These are phyloP conservation scores for Lyophyllum atratum DNA, from an alignment of 768 basidiomycete genomes.

Conservation along the genomic window DNA sequence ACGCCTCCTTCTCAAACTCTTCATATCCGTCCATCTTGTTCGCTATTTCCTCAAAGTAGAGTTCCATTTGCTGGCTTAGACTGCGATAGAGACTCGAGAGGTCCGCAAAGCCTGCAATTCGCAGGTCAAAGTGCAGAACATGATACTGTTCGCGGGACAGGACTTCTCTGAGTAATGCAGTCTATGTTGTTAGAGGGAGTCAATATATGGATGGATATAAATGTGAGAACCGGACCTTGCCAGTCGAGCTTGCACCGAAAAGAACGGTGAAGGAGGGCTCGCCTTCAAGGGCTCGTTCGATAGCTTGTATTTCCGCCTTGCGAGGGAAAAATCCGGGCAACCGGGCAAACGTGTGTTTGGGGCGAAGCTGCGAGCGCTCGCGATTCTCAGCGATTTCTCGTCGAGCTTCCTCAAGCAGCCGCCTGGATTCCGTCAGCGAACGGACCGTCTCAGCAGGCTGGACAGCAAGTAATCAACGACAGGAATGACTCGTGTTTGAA, in stretches of 20 bases:
- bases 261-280: conserved; percentile 81
- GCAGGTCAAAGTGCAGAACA: conserved; percentile 82
- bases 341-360: conserved; percentile 78
- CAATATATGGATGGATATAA: neutral
- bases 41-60: conserved; percentile 71
- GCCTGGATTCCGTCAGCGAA: conserved; percentile 76
- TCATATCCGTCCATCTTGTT: conserved; percentile 61
- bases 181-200: conserved; percentile 42
- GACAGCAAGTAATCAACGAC: neutral
- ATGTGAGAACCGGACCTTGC: conserved; percentile 54
- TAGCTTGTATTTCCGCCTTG: conserved; percentile 61
- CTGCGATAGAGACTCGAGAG: conserved; percentile 76
- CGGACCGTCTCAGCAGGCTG: conserved; percentile 81
- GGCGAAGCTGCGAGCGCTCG: conserved; percentile 64
- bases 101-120: conserved; percentile 84
- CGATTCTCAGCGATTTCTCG: conserved; percentile 70
- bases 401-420: conserved; percentile 75
- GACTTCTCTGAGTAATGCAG: conserved; percentile 77
- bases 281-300: conserved; percentile 66
- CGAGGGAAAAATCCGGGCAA: conserved; percentile 76
- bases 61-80: conserved; percentile 79
- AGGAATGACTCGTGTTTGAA: neutral
- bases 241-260: conserved; percentile 80
- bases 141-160: conserved; percentile 69
- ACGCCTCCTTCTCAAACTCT: conserved; percentile 73